Evolutionary conservation across 495 filamentous ascomycete genomes (phyloP).

Genomic region (Bacidia gigantensis): DNA sequence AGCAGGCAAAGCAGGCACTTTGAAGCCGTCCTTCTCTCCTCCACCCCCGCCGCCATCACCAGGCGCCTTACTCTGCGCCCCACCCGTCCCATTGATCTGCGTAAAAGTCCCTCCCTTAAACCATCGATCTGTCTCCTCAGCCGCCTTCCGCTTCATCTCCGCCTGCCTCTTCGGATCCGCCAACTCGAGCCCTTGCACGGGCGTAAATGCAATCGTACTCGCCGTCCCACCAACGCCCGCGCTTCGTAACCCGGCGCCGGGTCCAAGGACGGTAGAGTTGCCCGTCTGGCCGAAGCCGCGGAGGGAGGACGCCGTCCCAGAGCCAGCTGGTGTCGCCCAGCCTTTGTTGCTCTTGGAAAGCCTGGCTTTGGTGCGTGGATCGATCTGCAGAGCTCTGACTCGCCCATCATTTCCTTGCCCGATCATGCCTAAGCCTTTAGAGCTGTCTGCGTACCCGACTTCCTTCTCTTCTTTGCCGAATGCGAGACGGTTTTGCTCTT

Average conservation of each 20-base stretch:
- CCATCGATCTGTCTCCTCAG: slow-evolving; percentile 88
- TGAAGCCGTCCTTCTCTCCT: slow-evolving; percentile 34
- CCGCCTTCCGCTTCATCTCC: slow-evolving; percentile 68
- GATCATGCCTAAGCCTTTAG: slow-evolving; percentile 87
- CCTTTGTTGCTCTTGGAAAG: slow-evolving; percentile 91
- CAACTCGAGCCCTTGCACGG: slow-evolving; percentile 86
- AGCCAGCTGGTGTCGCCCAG: slow-evolving; percentile 60
- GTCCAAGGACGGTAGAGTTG: slow-evolving; percentile 40
- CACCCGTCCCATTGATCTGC: slow-evolving; percentile 51
- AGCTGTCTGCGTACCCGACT: slow-evolving; percentile 83
- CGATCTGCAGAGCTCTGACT: slow-evolving; percentile 76
- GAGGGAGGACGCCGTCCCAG: slow-evolving; percentile 56
- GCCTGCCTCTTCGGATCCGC: slow-evolving; percentile 86
- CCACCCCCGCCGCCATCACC: slow-evolving; percentile 39
- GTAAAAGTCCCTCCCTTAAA: slow-evolving; percentile 95
- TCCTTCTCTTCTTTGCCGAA: slow-evolving; percentile 95
- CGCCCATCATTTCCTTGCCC: slow-evolving; percentile 76
- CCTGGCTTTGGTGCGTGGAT: slow-evolving; percentile 83
- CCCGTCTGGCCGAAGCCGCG: slow-evolving; percentile 55
- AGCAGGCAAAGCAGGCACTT: slow-evolving; percentile 34
- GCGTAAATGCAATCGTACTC: slow-evolving; percentile 82
- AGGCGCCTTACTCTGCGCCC: slow-evolving; percentile 34
- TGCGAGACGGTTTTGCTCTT: slow-evolving; percentile 89
- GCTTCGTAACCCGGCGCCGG: slow-evolving; percentile 56
- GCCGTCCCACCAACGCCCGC: slow-evolving; percentile 73